Evolutionary conservation across 2,329 filamentous ascomycete species (phyloP), one percentile per base, ranked within the genome.

Genomic region (Fusarium marasasianum): DNA sequence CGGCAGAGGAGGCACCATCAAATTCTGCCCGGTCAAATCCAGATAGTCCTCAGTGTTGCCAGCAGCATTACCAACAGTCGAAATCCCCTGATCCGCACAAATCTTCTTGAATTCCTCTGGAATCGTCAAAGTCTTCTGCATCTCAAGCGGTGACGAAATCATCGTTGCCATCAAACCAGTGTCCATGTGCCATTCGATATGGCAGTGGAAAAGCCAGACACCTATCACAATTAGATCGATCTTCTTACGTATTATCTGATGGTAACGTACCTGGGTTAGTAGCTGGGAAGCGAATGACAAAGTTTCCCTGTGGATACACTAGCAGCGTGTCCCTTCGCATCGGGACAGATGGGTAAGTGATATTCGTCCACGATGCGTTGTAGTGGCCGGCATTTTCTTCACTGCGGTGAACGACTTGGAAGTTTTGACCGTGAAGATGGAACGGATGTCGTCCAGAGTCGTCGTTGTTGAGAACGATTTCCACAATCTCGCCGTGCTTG

Each of bases 161-260:
- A 58, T 48, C 2, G 55, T 58, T 18, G 55, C 55, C 0, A 58
- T n/a, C 0, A 58, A 4, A 3, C 55, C 55, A 18, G 41, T 50
- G 14, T 58, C 55, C 55, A 58, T 58, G 1, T 58, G 55, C 55
- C 55, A 58, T 7, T 58, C 55, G 1, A 58, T 58, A 15, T 58
- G 55, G 6, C 55, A 58, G 17, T 58, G 55, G n/a, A 58, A 58
- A 3, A 58, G 55, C 55, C 55, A 58, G 9, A 58, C 55, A 15
- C 55, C 55, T 58, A 18, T n/a, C n/a, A n/a, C n/a, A n/a, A n/a
- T n/a, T n/a, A n/a, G n/a, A n/a, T n/a, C n/a, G n/a, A n/a, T n/a
- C n/a, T n/a, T n/a, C n/a, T n/a, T n/a, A n/a, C 2, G 0, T 5
- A 0, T 17, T 2, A 1, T 12, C 8, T 4, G 15, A 4, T 2